Base-by-base conservation (phyloP, 2,329 filamentous ascomycete species). In the Hirsutella rhossiliensis region DNA sequence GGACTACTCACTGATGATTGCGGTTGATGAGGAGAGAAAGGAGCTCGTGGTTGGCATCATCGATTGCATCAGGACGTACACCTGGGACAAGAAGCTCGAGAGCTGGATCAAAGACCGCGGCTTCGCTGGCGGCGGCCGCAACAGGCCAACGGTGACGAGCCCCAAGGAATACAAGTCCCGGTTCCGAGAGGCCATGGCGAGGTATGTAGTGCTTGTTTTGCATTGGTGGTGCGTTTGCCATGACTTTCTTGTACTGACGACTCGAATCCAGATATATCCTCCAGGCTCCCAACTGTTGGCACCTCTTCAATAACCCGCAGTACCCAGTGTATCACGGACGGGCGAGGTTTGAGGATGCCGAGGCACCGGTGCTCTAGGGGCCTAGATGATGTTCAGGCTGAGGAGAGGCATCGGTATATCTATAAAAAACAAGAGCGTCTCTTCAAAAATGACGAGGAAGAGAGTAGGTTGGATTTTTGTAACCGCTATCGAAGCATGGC, bases 31-130 rank as follows among this genome's bases (percentile, higher is more conserved):
- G 60, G 73, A 75, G 32, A 78, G 80, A 50, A 89, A 90, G 56
- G 90, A 98, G 64, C 77, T 98, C 13, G 87, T 97, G 13, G 89
- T 98, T 2, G 92, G 92, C 5, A 97, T 98, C 56, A 97, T 98
- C 51, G 90, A 98, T 62, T 97, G 92, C 61, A 97, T 98, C 52
- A 80, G 92, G 44, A 98, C 92, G 0, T 98, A 97, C 60, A 98
- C 92, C 0, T 98, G 92, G 88, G 92, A 98, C 69, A 98, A 98
- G 73, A 96, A 96, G 61, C 76, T 98, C n/a, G 92, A 98, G 67
- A 92, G 84, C 44, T 98, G 92, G 92, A 96, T 98, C 74, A 98
- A 98, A 64, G 89, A 97, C 58, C 84, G 90, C 34, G 92, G 86
- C 1, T 87, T 89, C 55, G 84, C 78, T 1, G 80, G 81, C 6